Base-by-base conservation (phyloP, 176 grass and related monocot species). In the Ensete ventricosum region DNA sequence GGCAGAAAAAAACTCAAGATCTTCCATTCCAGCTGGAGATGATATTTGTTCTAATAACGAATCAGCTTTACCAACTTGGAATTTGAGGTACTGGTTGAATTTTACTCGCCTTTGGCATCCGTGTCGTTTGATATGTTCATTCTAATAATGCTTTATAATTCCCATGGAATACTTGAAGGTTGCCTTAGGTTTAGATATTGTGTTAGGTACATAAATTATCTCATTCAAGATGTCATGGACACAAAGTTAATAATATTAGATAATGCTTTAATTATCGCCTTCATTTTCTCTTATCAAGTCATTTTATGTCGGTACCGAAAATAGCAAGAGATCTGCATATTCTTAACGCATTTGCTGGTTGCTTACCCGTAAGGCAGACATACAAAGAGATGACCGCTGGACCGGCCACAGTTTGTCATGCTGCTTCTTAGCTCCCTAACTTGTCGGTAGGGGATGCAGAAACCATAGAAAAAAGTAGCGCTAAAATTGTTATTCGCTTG, bases 1-100 rank as follows among this genome's bases (percentile, higher is more conserved):
- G 75, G 53, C 50, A n/a, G 82, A 88, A 50, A 74, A 84, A 69
- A 60, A 69, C n/a, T 34, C 57, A 25, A 81, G 81, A 65, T 79
- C 64, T 72, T 84, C 70, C 62, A 65, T 72, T 71, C 17, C 74
- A 43, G 27, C 79, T 65, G 75, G 7, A 26, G 82, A 82, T 77
- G 73, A 71, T 67, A 71, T 24, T 76, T 84, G 86, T 76, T 78
- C 81, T 65, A 82, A 76, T 55, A 81, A 77, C 70, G 53, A 75
- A 78, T 27, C 63, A 11, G 74, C 79, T 82, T 64, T 82, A 23
- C 81, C 64, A 55, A 78, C 54, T 66, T 88, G 78, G 86, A 88
- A 71, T 54, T 58, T 50, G 71, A 88, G 86, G 86, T 88, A 81
- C 57, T 60, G n/a, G 14, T 1, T 55, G 10, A 19, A 55, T 55